Base-by-base conservation (phyloP, 2,329 filamentous ascomycete genomes). In the Hymenoscyphus fructigenus region DNA sequence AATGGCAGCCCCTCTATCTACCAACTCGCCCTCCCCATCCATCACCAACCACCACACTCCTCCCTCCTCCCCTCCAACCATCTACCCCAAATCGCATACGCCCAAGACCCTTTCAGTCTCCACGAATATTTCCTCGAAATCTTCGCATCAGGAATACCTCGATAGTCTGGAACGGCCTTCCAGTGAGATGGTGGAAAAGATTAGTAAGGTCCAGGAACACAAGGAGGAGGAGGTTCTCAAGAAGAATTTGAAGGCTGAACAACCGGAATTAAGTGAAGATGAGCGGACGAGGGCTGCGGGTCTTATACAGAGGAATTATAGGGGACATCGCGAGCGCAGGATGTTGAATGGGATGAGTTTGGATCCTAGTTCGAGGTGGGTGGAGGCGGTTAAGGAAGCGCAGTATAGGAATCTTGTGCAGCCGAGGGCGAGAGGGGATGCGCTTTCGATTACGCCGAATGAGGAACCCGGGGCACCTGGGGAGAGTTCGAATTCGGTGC, bases 241-340 rank as follows among this genome's bases (percentile, higher is more conserved):
- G 66, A 71, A 70, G 64, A 66, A 65, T 4, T 55, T 71, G 32
- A 36, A 32, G 57, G 41, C 41, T 47, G 82, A 84, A 10, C 26
- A 62, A 4, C 34, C 64, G n/a, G 60, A 65, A 5, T 38, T 77
- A 23, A 78, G 81, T 63, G 76, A 79, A 44, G 80, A 77, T 55
- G 80, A 78, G 58, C 79, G 77, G 64, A 73, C 77, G 29, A 78
- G 80, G 59, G 86, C 86, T 2, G 86, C 85, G 3, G 79, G 78
- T 26, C 72, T 86, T 29, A 88, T 89, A 57, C 86, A 92, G 79
- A 86, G 88, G 69, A 90, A 88, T 29, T 96, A 93, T 75, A 84
- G 92, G 38, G 91, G 92, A 5, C 91, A 96, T 76, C 84, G 90
- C 62, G 83, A 86, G 59, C 84, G 92, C 55, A 81, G 92, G 58